A percentile compares a stretch with the other conserved stretches of the same genome.
These are phyloP conservation scores for Chalciporus sp. DNA, from an alignment of 1,284 basidiomycete genomes.

Conservation along the genomic window DNA sequence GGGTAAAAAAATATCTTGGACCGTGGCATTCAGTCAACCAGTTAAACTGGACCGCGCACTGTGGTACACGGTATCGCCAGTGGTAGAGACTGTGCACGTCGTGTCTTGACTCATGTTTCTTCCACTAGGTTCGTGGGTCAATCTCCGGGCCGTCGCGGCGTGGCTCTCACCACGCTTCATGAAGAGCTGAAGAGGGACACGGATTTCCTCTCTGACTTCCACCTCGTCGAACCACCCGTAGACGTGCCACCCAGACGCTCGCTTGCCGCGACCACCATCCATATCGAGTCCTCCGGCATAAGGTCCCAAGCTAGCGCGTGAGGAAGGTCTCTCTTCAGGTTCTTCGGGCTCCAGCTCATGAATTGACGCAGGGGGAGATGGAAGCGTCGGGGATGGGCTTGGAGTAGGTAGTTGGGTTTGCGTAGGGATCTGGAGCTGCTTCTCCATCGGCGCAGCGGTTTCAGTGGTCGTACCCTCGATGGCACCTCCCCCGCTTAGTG, in stretches of 20 bases:
- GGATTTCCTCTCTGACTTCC: background rate
- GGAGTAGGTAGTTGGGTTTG: conserved; percentile 30
- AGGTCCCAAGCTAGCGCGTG: conserved; percentile 29
- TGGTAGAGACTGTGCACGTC: conserved; percentile 24
- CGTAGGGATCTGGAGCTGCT: background rate
- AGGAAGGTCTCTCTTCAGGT: conserved; percentile 12
- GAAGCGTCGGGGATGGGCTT: conserved; percentile 28
- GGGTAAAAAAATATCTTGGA: background rate
- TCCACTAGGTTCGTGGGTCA: conserved; percentile 1
- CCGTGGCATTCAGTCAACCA: conserved; percentile 6
- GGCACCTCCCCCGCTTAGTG: background rate
- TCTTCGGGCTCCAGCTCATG: conserved; percentile 12
- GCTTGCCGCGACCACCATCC: conserved; percentile 32
- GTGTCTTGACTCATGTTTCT: conserved; percentile 32
- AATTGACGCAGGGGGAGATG: conserved; percentile 2
- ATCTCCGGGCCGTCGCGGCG: conserved; percentile 15
- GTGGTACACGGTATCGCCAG: conserved; percentile 28
- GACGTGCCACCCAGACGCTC: conserved; percentile 35
- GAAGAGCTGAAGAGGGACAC: background rate
- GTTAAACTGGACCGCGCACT: conserved; percentile 33
- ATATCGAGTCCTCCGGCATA: conserved; percentile 34
- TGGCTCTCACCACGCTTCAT: conserved; percentile 13
- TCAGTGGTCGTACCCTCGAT: conserved; percentile 9
- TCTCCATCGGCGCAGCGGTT: background rate
- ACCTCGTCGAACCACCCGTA: conserved; percentile 37